Conservation (phyloP, 1,284 basidiomycete species). For the Ceratobasidium sp. region DNA sequence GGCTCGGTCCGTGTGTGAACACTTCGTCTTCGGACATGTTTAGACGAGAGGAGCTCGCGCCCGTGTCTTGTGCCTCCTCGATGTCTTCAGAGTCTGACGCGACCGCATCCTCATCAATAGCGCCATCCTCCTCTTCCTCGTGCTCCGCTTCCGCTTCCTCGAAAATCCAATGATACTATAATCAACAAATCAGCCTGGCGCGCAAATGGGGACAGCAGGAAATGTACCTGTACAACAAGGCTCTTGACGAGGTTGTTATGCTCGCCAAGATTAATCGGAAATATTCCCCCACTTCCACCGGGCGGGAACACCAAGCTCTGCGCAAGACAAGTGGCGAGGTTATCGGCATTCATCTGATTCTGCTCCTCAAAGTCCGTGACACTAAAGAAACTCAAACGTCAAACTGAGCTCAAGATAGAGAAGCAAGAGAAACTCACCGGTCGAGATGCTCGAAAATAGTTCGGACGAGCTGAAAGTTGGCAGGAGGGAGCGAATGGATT, state of each 20-base stretch:
- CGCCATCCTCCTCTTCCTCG: slow-evolving; percentile 36
- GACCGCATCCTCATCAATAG: slow-evolving; percentile 32
- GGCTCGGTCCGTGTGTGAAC: neutral
- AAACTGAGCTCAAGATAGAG: slow-evolving; percentile 21
- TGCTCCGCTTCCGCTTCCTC: slow-evolving; percentile 47
- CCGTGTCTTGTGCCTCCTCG: neutral
- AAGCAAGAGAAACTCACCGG: slow-evolving; percentile 60
- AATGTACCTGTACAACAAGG: slow-evolving; percentile 77
- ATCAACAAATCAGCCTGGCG: slow-evolving; percentile 12
- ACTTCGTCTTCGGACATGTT: slow-evolving; percentile 39
- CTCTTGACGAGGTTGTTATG: slow-evolving; percentile 66
- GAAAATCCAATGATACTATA: slow-evolving; percentile 50
- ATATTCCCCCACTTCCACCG: slow-evolving; percentile 78
- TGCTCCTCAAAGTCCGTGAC: slow-evolving; percentile 85
- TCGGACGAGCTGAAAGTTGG: slow-evolving; percentile 77
- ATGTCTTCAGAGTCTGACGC: slow-evolving; percentile 33
- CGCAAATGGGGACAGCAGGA: neutral
- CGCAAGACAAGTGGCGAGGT: slow-evolving; percentile 83
- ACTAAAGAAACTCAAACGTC: slow-evolving; percentile 54
- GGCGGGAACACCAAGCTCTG: slow-evolving; percentile 65
- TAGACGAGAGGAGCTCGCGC: slow-evolving; percentile 11
- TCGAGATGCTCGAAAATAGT: slow-evolving; percentile 85
- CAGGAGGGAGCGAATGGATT: slow-evolving; percentile 71
- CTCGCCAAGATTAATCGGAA: slow-evolving; percentile 46
- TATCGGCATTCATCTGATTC: slow-evolving; percentile 87